Conservation (phyloP, 768 basidiomycete genomes). For the Mycena floridula region DNA sequence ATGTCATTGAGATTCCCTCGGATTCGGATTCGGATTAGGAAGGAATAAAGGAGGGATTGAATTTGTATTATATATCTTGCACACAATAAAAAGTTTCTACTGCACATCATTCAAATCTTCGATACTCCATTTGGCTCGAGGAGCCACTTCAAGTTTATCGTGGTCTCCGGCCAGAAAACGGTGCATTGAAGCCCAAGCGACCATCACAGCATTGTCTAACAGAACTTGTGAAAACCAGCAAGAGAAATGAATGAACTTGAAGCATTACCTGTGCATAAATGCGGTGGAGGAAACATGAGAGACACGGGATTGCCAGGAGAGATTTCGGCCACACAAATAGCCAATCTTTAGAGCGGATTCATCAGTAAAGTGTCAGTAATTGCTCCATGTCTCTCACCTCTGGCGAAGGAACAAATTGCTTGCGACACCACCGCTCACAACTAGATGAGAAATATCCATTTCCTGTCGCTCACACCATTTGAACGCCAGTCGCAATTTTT, state of each 20-base stretch:
- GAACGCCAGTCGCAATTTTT: constrained; percentile 59
- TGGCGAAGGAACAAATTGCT: constrained; percentile 69
- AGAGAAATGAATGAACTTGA: not conserved
- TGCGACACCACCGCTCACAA: constrained; percentile 91
- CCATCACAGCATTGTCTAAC: constrained; percentile 94
- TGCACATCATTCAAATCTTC: constrained; percentile 35
- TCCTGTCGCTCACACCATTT: constrained; percentile 34
- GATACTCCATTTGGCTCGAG: constrained; percentile 74
- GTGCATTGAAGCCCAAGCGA: constrained; percentile 86
- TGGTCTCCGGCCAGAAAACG: constrained; percentile 61
- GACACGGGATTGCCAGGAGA: constrained; percentile 24
- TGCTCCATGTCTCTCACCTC: constrained; percentile 46
- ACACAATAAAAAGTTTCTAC: too few species aligned
- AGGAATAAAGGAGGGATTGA: too few species aligned
- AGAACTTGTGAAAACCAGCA: not conserved
- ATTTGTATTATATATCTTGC: too few species aligned
- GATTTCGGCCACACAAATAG: not conserved
- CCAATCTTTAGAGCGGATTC: not conserved
- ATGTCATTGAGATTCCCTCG: too few species aligned
- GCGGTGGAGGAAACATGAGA: constrained; percentile 68
- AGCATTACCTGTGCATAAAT: constrained; percentile 72
- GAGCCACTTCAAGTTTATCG: constrained; percentile 55
- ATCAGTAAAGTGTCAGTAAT: not conserved
- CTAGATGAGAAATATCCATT: constrained; percentile 50
- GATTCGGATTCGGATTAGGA: too few species aligned